Evolutionary conservation across 495 filamentous ascomycete species (phyloP), one percentile per base, ranked within the genome.

Genomic region (Xylaria scruposa): DNA sequence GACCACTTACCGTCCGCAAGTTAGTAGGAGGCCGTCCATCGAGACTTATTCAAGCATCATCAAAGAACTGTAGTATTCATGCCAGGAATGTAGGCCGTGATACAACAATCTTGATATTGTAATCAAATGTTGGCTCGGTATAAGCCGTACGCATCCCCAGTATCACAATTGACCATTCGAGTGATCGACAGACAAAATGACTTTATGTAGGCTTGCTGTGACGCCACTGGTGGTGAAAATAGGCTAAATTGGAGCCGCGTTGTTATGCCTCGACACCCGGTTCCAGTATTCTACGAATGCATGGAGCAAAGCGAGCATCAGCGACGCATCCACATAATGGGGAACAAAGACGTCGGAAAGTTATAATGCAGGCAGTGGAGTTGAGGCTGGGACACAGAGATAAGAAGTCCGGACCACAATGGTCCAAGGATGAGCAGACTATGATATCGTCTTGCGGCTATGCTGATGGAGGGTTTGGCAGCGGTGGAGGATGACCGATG

Each of bases 241-340:
- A 72, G 63, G 63, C 70, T 67, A 72, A 72, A 51, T 68, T 68
- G 60, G 31, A 47, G 44, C 26, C 24, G 63, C 33, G 38, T 40
- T 40, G 24, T 59, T 49, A 44, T 67, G 29, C 26, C 21, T 61
- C 29, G 26, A 44, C 24, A 54, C 12, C 42, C 21, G 62, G 38
- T 51, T 44, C 31, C 24, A 62, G 31, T 2, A 47, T 44, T 60
- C 26, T 69, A 61, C 49, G 17, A 53, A 40, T 17, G 53, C 26
- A 68, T 21, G 46, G 58, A 21, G 47, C 5, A 15, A 38, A 51
- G n/a, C 7, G 47, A 67, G 19, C 26, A 59, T 17, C 42, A 42
- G 40, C 24, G 26, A 65, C 59, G 51, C 36, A 66, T 53, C 61
- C 46, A 54, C 40, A 67, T 19, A 26, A 26, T 33, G 29, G 31